These are phyloP conservation scores for Arabis hirsuta DNA, from an alignment of 345 rosid genomes.

Conservation along the genomic window DNA sequence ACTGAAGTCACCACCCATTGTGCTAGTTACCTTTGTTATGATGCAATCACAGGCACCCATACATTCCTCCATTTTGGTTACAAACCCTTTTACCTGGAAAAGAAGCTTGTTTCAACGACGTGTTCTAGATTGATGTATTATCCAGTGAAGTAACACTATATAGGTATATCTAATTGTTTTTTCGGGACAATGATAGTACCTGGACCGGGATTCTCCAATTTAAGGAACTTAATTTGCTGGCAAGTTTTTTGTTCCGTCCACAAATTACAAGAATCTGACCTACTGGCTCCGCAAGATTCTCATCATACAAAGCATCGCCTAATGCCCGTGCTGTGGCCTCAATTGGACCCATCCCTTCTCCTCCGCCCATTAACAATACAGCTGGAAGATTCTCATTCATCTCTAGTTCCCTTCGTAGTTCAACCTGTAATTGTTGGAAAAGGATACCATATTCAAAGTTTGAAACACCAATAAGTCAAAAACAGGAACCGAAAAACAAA, in stretches of 20 bases:
- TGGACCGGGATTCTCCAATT: conserved; percentile 92
- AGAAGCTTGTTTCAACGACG: no score
- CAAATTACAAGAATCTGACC: conserved; percentile 94
- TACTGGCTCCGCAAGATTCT: conserved; percentile 70
- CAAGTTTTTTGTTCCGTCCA: conserved; percentile 88
- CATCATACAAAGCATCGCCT: conserved; percentile 76
- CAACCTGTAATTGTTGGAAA: conserved; percentile 47
- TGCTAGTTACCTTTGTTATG: conserved; percentile 76
- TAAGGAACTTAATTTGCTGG: conserved; percentile 62
- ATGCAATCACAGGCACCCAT: conserved; percentile 99
- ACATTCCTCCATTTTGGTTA: conserved; percentile 94
- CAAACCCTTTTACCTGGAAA: conserved; percentile 83
- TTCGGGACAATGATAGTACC: conserved; percentile 46
- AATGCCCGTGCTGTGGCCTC: conserved; percentile 94
- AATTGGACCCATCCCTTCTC: conserved; percentile 99
- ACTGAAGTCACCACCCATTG: neutral
- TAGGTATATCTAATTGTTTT: neutral
- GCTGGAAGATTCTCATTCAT: conserved; percentile 98
- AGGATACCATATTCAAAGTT: neutral
- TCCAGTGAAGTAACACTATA: no score
- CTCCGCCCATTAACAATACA: conserved; percentile 97
- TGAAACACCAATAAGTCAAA: conserved; percentile 4
- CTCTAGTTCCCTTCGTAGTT: conserved; percentile 78
- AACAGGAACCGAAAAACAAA: neutral
- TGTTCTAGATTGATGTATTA: neutral